Evolutionary conservation across 306 rosid species (phyloP), one percentile per base, ranked within the genome.

Genomic region (Fragaria ananassa): DNA sequence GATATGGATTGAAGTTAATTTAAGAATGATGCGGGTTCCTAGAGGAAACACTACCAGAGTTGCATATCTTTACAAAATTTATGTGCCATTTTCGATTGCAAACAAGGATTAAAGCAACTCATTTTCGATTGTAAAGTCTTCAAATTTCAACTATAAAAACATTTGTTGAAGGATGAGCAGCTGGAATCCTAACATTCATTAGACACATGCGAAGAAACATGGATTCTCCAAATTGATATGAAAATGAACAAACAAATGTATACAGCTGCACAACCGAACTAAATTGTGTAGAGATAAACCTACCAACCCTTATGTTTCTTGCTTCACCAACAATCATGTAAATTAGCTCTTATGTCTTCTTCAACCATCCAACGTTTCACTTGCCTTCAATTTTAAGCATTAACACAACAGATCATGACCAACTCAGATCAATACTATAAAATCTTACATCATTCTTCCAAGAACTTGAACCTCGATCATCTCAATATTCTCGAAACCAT

Each of bases 361-460:
- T 89, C 94, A 82, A 70, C 53, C 75, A 54, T 62, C 65, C 60
- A 53, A 71, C 37, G 50, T 68, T 47, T 72, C 21, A 62, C 71
- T 69, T 85, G 74, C 82, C 93, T 89, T 89, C 45, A 76, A 62
- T 71, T 74, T 83, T 81, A 89, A 89, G 93, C 84, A 89, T 83
- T 12, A 50, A 51, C 35, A 62, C 44, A 64, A 64, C 46, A 35
- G 45, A 25, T 34, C 42, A 46, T 21, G 75, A 6, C 25, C 56
- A 54, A 63, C n/a, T 34, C 21, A 31, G 21, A 56, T n/a, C 74
- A 19, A 21, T 47, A 42, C 49, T 74, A 66, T 44, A 74, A 74
- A 62, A 25, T 74, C 37, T 74, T 29, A 29, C 67, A 44, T 54
- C 41, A 23, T 74, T 17, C 29, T 27, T 71, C 13, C 25, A 39